Percentiles rank a stretch among this genome's conserved stretches.
Evolutionary conservation across 768 basidiomycete species (phyloP).

Genomic region (Pleurotus ostreatus): DNA sequence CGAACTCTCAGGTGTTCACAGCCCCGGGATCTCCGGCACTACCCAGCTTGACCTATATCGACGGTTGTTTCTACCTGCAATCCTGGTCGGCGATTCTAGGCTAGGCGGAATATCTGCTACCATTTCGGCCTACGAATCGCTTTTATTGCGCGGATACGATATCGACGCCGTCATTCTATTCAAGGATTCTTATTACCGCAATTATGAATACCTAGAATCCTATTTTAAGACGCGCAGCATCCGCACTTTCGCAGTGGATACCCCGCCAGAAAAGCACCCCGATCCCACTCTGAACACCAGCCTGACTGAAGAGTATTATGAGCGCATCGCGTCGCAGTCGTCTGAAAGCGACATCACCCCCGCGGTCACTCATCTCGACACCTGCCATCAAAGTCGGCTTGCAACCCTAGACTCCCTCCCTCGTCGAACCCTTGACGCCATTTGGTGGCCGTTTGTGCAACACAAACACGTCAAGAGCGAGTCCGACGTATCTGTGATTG

Average conservation of each 20-base stretch:
- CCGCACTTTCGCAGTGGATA: conserved; percentile 46
- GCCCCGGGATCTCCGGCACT: conserved; percentile 77
- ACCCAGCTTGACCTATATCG: conserved; percentile 86
- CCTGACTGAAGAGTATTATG: conserved; percentile 72
- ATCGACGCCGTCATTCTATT: conserved; percentile 84
- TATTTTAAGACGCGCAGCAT: conserved; percentile 78
- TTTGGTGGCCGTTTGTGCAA: conserved; percentile 99
- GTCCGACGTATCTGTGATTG: conserved; percentile 82
- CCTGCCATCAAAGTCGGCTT: conserved; percentile 62
- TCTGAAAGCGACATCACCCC: conserved; percentile 35
- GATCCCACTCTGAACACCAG: conserved; percentile 41
- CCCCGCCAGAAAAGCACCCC: conserved; percentile 51
- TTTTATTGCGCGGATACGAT: conserved; percentile 84
- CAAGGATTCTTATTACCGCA: conserved; percentile 82
- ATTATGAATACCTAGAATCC: conserved; percentile 73
- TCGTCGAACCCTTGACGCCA: conserved; percentile 62
- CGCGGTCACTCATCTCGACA: conserved; percentile 57
- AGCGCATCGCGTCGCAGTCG: conserved; percentile 33
- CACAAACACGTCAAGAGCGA: conserved; percentile 68
- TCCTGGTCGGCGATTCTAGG: conserved; percentile 83
- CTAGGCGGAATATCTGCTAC: conserved; percentile 93
- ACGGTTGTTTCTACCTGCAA: conserved; percentile 80
- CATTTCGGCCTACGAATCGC: conserved; percentile 89
- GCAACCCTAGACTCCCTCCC: conserved; percentile 76
- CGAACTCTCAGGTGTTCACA: conserved; percentile 71